Evolutionary conservation across 2,329 filamentous ascomycete genomes (phyloP).

Genomic region (Cytospora paraplurivora): DNA sequence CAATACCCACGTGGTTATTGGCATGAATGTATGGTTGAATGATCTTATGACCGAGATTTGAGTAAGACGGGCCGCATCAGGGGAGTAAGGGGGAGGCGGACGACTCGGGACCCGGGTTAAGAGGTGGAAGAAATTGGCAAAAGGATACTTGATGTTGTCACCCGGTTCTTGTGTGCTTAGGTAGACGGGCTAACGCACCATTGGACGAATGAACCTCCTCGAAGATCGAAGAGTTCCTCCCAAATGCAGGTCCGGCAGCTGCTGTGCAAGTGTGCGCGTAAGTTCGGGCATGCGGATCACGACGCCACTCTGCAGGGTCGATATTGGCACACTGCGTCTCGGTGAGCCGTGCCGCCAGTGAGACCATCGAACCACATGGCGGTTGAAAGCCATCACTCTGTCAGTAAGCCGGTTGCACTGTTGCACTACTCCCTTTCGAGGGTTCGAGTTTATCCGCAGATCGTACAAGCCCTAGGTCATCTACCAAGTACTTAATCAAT

Average conservation of each 20-base stretch:
- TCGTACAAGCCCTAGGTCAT: neutral
- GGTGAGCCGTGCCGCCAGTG: neutral
- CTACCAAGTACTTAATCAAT: neutral
- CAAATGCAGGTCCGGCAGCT: conserved; percentile 28
- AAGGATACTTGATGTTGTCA: neutral
- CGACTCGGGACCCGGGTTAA: neutral
- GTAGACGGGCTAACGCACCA: neutral
- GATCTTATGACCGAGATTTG: conserved; percentile 7
- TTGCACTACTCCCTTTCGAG: too few relatives aligned
- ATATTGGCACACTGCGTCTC: neutral
- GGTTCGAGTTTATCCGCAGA: too few relatives aligned
- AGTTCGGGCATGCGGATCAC: conserved; percentile 3
- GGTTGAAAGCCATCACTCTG: neutral
- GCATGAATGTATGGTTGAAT: conserved; percentile 12
- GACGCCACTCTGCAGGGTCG: conserved; percentile 1
- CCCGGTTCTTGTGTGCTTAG: neutral
- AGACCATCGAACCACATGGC: neutral
- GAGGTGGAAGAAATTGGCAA: neutral
- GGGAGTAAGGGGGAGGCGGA: neutral
- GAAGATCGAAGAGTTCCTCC: neutral
- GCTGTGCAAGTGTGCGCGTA: conserved; percentile 18
- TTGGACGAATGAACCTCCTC: too few relatives aligned
- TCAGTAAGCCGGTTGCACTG: neutral
- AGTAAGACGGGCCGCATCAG: conserved; percentile 15
- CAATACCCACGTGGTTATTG: neutral